Evolutionary conservation across 257 asterid genomes (phyloP), one percentile per base, ranked within the genome.

Genomic region (Jacaranda mimosifolia): DNA sequence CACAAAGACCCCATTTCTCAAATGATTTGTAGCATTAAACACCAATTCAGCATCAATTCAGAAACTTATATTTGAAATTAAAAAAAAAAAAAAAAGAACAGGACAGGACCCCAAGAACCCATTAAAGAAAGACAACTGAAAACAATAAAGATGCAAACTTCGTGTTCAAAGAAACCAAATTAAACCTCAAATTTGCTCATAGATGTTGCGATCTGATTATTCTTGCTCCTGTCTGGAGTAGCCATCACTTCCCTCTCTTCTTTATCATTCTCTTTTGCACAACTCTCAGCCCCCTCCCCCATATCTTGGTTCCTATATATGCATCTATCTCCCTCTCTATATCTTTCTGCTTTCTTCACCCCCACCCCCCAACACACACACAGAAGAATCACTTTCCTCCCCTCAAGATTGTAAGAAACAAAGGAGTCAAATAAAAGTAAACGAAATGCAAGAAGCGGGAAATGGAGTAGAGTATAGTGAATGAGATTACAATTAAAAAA

Each of bases 161-260:
- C 26, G 69, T 40, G 68, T 26, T 46, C 0, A 10, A 63, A 15
- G 0, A 35, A 17, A 68, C 39, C 35, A 80, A 76, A 84, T 17
- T 77, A 77, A 71, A 95, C 99, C 99, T 96, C 98, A 60, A 90
- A 88, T 77, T 83, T 86, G 76, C 76, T 66, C 57, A 83, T 15
- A 63, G 94, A 83, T 1, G 87, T 60, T 14, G 86, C 83, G 79
- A 88, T 91, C 84, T 90, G 97, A 73, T n/a, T 74, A 40, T 62
- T 84, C 85, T 80, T 88, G 83, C 83, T 84, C 81, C 89, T 88
- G 39, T 90, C 94, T 0, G 98, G 99, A 18, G 98, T 96, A 66
- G 85, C 97, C 98, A 91, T 91, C 70, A 77, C 89, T 77, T 77
- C 91, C 42, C 36, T 78, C 65, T 76, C 88, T 32, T 82, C 86